A percentile compares a stretch with the other conserved stretches of the same genome.
Conservation (phyloP, 75 land plant species). For the Larix kaempferi region DNA sequence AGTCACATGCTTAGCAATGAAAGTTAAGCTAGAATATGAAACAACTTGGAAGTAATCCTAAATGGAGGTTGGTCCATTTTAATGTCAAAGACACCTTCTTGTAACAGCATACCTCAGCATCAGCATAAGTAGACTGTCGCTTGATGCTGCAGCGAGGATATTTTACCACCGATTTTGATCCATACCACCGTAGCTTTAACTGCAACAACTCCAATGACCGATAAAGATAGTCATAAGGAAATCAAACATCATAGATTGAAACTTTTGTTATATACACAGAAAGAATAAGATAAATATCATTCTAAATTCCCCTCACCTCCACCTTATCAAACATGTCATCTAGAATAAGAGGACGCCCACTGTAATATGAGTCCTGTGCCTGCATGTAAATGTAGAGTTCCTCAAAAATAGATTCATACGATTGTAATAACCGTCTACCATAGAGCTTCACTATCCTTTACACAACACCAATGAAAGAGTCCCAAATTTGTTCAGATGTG, state of each 20-base stretch:
- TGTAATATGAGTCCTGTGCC: constrained; percentile 94
- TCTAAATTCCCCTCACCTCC: constrained; percentile 45
- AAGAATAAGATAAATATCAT: not conserved
- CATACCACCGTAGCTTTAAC: constrained; percentile 83
- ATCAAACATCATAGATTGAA: constrained; percentile 5
- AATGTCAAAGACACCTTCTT: not conserved
- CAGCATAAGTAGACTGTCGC: constrained; percentile 82
- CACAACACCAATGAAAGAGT: not conserved
- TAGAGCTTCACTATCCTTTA: not conserved
- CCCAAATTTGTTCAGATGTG: not conserved
- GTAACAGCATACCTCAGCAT: constrained; percentile 77
- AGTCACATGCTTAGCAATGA: constrained; percentile 28
- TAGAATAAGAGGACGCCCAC: constrained; percentile 77
- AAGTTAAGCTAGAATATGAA: constrained; percentile 2
- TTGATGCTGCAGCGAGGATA: constrained; percentile 94
- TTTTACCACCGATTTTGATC: constrained; percentile 86
- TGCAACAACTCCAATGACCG: constrained; percentile 18
- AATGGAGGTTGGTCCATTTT: not conserved
- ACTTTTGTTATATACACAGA: not conserved
- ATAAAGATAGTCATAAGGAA: not conserved
- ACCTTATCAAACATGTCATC: constrained; percentile 97
- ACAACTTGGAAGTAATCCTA: not conserved
- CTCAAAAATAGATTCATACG: not conserved
- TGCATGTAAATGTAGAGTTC: constrained; percentile 14
- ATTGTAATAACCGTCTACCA: not conserved